Base-by-base conservation (phyloP, 257 asterid species). In the Echites panduratus region DNA sequence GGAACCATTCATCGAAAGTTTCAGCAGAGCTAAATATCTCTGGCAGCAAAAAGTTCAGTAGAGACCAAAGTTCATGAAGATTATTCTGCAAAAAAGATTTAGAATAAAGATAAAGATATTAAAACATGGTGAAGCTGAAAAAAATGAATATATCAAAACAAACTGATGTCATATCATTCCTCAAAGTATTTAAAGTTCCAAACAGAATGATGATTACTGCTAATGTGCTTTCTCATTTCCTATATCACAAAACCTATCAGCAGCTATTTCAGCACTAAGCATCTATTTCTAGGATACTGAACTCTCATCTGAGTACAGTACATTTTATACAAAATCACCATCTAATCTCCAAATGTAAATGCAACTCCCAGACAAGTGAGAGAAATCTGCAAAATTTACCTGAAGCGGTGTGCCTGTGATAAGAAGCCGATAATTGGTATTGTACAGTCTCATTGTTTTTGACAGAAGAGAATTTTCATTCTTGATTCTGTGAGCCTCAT, bases 41-140 rank as follows among this genome's bases (percentile, higher is more conserved):
- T 17, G 98, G 99, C 71, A 95, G 98, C 79, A 95, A 82, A 78
- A 95, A 95, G 87, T 95, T 95, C 66, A 95, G 91, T 56, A 95
- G 98, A 32, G 99, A 88, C 99, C 99, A 92, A 32, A 95, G 98
- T 66, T 95, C 99, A 79, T 95, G 99, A 81, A 95, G 99, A 82
- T 95, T 95, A 88, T 95, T 95, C 99, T 95, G 97, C 88, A 73
- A 49, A 74, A 49, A 49, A 32, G 2, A 24, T 49, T 20, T 20
- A 29, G 73, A 64, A 45, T 54, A 43, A 67, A 71, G 54, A 20
- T 7, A n/a, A 72, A 53, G 62, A 32, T 32, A 32, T 32, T 32
- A 73, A 29, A 63, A 20, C 11, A 61, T 24, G 22, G 27, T 0
- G 11, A 26, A 7, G 13, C 26, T 8, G 20, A 24, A 35, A 9